Percentiles rank a stretch among this genome's conserved stretches.
Evolutionary conservation across 2,329 filamentous ascomycete species (phyloP).

Genomic region (Aureobasidium melanogenum): DNA sequence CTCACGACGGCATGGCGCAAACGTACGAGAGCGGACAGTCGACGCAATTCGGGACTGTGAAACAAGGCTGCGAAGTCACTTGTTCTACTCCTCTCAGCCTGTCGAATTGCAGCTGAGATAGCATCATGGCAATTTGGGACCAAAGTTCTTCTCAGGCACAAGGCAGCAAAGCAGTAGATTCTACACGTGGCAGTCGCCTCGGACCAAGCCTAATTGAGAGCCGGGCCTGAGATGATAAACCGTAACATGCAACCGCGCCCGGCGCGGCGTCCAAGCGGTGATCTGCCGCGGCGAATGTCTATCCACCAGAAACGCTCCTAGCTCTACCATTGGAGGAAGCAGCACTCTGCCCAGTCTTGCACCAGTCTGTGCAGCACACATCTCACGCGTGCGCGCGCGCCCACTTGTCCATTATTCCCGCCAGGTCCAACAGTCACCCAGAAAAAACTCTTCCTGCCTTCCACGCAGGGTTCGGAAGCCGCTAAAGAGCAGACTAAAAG

Average conservation of each 20-base stretch:
- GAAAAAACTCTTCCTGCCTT: slow-evolving; percentile 7
- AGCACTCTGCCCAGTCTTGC: neutral
- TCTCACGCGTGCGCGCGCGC: slow-evolving; percentile 9
- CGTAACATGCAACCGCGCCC: slow-evolving; percentile 6
- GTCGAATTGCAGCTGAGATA: neutral
- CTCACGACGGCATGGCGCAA: slow-evolving; percentile 1
- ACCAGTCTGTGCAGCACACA: slow-evolving; percentile 10
- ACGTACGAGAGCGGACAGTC: neutral
- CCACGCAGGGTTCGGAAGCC: slow-evolving; percentile 9
- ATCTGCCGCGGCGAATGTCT: slow-evolving; percentile 4
- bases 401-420: slow-evolving; percentile 7
- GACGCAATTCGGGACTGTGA: neutral
- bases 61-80: neutral
- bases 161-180: neutral
- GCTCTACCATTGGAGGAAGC: neutral
- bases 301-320: neutral
- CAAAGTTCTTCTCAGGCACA: neutral
- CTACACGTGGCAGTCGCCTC: slow-evolving; percentile 9
- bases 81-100: neutral
- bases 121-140: neutral
- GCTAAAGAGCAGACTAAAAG: slow-evolving; percentile 9
- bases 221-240: neutral
- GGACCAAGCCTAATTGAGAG: slow-evolving; percentile 8
- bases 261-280: slow-evolving; percentile 4
- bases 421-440: slow-evolving; percentile 6